phyloP scores from a whole-genome alignment of 352 stramenopile species.

The Phytopythium aichiense region DNA sequence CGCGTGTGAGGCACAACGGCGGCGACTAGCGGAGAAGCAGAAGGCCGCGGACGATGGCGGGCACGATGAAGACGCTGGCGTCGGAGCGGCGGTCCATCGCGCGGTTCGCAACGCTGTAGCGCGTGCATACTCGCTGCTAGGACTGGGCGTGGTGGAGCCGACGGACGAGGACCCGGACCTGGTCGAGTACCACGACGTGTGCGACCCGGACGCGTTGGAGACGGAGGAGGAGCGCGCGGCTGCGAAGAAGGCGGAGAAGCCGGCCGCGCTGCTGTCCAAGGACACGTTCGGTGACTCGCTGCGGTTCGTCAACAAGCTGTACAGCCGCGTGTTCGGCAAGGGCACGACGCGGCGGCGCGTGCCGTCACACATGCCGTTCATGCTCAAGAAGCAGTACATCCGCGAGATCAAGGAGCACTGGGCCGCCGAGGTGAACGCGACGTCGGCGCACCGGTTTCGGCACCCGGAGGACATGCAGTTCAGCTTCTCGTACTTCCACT shows the following conservation, averaged over 20 bases:
- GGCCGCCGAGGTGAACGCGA: conserved; percentile 65
- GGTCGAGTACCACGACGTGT: conserved; percentile 73
- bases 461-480: conserved; percentile 94
- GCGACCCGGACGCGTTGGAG: conserved; percentile 12
- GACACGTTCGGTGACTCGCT: conserved; percentile 93
- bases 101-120: conserved; percentile 8
- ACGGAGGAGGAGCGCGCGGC: background rate
- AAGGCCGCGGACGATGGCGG: conserved; percentile 19
- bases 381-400: conserved; percentile 88
- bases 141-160: conserved; percentile 36
- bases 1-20: conserved; percentile 58
- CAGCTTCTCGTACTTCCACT: conserved; percentile 95
- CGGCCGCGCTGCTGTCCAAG: conserved; percentile 52
- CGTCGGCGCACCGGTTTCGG: conserved; percentile 88
- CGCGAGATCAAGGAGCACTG: conserved; percentile 88
- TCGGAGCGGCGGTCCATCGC: background rate
- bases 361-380: conserved; percentile 94
- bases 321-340: conserved; percentile 88
- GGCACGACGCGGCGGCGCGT: conserved; percentile 67
- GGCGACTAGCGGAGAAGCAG: conserved; percentile 35
- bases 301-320: conserved; percentile 90
- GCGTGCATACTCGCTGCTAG: conserved; percentile 27
- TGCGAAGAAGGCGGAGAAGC: conserved; percentile 12
- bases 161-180: conserved; percentile 48
- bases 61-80: conserved; percentile 12